Conservation (phyloP, 2,329 filamentous ascomycete genomes). For the Pyrenochaeta sp. region DNA sequence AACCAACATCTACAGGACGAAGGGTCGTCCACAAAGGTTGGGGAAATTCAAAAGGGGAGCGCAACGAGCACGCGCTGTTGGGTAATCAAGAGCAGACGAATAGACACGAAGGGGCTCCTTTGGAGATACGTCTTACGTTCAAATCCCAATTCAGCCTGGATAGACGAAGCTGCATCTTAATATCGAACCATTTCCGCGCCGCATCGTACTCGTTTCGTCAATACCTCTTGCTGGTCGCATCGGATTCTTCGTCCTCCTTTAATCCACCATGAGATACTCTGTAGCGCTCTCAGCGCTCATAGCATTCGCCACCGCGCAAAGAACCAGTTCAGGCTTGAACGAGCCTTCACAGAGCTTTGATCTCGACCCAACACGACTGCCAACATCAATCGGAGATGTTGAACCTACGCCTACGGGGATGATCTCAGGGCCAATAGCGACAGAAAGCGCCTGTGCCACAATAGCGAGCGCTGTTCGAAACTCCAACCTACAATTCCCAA, state of each 20-base stretch:
- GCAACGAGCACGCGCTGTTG: neutral
- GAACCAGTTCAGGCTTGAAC: constrained; percentile 4
- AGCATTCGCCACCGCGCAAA: constrained; percentile 28
- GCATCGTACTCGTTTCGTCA: neutral
- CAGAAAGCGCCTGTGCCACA: constrained; percentile 38
- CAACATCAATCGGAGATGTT: constrained; percentile 29
- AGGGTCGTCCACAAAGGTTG: too few relatives aligned
- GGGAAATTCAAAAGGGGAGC: neutral
- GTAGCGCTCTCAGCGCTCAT: constrained; percentile 25
- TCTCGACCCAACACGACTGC: constrained; percentile 16
- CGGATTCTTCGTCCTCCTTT: neutral
- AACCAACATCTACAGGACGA: neutral
- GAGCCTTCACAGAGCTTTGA: constrained; percentile 9
- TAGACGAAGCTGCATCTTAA: neutral
- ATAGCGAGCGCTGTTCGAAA: constrained; percentile 27
- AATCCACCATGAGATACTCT: constrained; percentile 27
- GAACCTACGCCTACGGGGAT: constrained; percentile 38
- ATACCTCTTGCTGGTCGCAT: neutral
- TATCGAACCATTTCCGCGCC: neutral
- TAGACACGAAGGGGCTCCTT: neutral
- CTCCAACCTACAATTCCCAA: constrained; percentile 21
- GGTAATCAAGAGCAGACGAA: neutral
- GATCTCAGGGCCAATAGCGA: constrained; percentile 40
- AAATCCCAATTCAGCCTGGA: neutral
- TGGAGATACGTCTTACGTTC: neutral